Evolutionary conservation across 176 grass and related monocot genomes (phyloP), one percentile per base, ranked within the genome.

Genomic region (Raddia distichophylla): DNA sequence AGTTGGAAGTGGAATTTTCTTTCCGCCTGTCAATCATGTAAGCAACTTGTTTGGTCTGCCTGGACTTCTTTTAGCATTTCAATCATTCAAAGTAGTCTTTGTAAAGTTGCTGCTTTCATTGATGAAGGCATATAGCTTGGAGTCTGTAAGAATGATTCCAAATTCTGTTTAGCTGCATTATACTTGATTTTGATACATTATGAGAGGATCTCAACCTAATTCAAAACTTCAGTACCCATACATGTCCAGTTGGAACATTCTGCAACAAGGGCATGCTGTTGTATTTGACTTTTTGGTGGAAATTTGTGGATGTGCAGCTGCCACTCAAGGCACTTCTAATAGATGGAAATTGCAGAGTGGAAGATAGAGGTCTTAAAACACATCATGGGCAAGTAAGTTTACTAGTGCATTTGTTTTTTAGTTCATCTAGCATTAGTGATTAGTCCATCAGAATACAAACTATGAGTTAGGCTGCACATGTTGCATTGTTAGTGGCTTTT

Each of bases 291-390:
- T 87, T 85, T 37, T 70, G 66, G 7, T 76, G 33, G 61, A 54
- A 76, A 72, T 65, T 74, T 68, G 19, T 69, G 65, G 45, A 53
- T 71, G 44, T 79, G 55, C 81, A 98, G 95, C 82, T 84, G 73
- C 92, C 95, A 43, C 84, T 91, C 66, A 89, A 89, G 67, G 85
- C 77, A 40, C 85, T 94, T 79, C 47, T 87, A 46, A 80, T 98
- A 76, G 95, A 98, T 86, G 95, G 92, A 43, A 98, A 94, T 87
- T 98, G 90, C 86, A 87, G 95, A 78, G 92, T 98, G n/a, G 95
- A 98, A 72, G 95, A 98, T 77, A 91, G 90, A 61, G 95, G 95
- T 15, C 86, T 98, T 64, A 98, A 95, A 88, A 87, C 90, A 75
- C 95, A 98, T 78, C 95, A 98, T 76, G 95, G 95, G 19, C 90